Conservation (phyloP, 1,284 basidiomycete genomes). For the Ceratobasidium sp. region DNA sequence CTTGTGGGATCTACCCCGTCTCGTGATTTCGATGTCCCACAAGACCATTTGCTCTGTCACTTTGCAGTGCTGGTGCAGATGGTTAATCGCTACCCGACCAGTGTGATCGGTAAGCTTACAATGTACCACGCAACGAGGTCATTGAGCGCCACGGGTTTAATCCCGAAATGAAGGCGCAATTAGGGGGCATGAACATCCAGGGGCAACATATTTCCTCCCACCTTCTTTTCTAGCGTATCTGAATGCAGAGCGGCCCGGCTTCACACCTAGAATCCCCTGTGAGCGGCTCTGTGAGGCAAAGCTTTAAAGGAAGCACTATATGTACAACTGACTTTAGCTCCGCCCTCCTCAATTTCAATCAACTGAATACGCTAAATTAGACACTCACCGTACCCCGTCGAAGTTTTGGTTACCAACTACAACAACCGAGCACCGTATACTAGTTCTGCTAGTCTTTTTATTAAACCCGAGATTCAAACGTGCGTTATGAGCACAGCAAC, state of each 20-base stretch:
- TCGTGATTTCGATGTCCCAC: neutral
- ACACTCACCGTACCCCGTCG: neutral
- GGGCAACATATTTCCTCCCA: neutral
- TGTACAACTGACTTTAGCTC: neutral
- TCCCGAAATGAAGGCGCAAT: conserved; percentile 22
- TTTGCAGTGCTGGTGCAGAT: neutral
- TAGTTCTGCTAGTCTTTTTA: neutral
- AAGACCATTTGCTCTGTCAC: neutral
- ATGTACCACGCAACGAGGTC: conserved; percentile 4
- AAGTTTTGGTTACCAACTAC: neutral
- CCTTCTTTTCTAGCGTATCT: conserved; percentile 5
- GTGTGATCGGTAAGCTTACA: neutral
- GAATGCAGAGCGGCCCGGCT: neutral
- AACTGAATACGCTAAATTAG: neutral
- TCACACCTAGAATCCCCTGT: neutral
- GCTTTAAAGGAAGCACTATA: conserved; percentile 1
- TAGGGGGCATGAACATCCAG: conserved; percentile 23
- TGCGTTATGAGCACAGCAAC: neutral
- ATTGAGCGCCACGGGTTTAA: conserved; percentile 8
- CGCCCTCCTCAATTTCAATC: neutral
- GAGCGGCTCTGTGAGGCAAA: neutral
- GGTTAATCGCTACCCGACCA: neutral
- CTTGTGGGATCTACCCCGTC: neutral
- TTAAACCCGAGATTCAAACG: neutral
- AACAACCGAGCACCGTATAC: neutral